Conservation (phyloP, 495 filamentous ascomycete species). For the Talaromyces adpressus region DNA sequence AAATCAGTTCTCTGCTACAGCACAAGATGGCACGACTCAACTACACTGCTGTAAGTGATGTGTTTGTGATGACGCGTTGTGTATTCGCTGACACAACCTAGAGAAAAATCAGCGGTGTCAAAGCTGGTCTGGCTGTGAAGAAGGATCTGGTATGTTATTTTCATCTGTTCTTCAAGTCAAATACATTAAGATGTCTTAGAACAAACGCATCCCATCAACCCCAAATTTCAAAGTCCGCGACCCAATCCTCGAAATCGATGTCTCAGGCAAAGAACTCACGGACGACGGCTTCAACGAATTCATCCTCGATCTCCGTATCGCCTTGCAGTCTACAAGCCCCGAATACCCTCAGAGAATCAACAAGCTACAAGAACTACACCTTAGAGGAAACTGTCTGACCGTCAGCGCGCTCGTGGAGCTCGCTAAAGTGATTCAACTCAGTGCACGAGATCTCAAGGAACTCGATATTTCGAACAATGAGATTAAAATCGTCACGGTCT, state of each 20-base stretch:
- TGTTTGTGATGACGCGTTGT: not conserved
- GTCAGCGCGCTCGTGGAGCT: constrained; percentile 28
- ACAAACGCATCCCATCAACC: constrained; percentile 31
- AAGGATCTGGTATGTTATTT: constrained; percentile 33
- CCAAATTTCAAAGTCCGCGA: constrained; percentile 25
- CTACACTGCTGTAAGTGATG: constrained; percentile 28
- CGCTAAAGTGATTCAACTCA: constrained; percentile 28
- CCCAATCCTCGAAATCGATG: constrained; percentile 38
- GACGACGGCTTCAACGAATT: constrained; percentile 36
- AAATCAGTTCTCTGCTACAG: not conserved
- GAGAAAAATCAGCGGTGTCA: constrained; percentile 38
- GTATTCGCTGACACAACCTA: constrained; percentile 7
- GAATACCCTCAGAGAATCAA: constrained; percentile 23
- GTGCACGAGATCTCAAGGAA: constrained; percentile 34
- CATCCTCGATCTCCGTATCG: constrained; percentile 30
- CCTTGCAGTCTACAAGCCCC: constrained; percentile 22
- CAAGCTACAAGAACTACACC: constrained; percentile 38
- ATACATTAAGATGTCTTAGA: constrained; percentile 16
- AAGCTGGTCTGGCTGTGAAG: constrained; percentile 34
- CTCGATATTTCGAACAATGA: constrained; percentile 41
- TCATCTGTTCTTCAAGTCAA: constrained; percentile 5
- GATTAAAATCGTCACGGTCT: constrained; percentile 24
- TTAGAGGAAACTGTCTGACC: constrained; percentile 35
- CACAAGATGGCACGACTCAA: constrained; percentile 29
- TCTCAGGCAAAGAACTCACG: constrained; percentile 33